phyloP scores from a whole-genome alignment of 306 rosid species.

The Psophocarpus tetragonolobus region DNA sequence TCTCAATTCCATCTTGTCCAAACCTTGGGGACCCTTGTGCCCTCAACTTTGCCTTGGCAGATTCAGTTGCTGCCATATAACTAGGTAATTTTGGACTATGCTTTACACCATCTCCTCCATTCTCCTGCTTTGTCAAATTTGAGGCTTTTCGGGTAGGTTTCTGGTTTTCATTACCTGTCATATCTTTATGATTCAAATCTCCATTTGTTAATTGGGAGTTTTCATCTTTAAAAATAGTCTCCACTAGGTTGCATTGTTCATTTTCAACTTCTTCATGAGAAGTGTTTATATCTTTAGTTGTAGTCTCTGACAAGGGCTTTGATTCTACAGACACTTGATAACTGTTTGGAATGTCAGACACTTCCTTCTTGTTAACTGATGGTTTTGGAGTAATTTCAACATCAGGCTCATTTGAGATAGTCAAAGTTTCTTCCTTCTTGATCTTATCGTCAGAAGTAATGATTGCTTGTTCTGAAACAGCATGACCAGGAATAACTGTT shows the following conservation, averaged over 20 bases:
- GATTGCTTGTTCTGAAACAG: slow-evolving; percentile 37
- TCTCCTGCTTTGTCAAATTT: slow-evolving; percentile 57
- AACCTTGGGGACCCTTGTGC: slow-evolving; percentile 68
- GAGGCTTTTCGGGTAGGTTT: slow-evolving; percentile 53
- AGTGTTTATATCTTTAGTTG: slow-evolving; percentile 34
- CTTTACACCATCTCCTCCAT: slow-evolving; percentile 56
- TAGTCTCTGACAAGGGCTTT: slow-evolving; percentile 44
- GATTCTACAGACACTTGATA: slow-evolving; percentile 40
- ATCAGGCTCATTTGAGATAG: slow-evolving; percentile 39
- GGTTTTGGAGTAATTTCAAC: slow-evolving; percentile 47
- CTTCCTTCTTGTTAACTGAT: slow-evolving; percentile 43
- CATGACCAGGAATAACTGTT: slow-evolving; percentile 35
- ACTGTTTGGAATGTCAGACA: slow-evolving; percentile 33
- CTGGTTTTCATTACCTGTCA: slow-evolving; percentile 45
- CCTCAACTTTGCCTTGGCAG: slow-evolving; percentile 88
- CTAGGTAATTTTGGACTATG: slow-evolving; percentile 69
- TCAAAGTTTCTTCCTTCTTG: slow-evolving; percentile 42
- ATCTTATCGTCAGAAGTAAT: slow-evolving; percentile 50
- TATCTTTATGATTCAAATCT: slow-evolving; percentile 46
- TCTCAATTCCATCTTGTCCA: slow-evolving; percentile 61
- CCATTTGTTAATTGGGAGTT: slow-evolving; percentile 46
- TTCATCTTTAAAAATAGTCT: slow-evolving; percentile 45
- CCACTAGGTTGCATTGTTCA: slow-evolving; percentile 44
- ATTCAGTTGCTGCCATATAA: slow-evolving; percentile 89
- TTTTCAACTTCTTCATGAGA: slow-evolving; percentile 36